phyloP scores from a whole-genome alignment of 805 yeast species.

The Metschnikowia cerradonensis region DNA sequence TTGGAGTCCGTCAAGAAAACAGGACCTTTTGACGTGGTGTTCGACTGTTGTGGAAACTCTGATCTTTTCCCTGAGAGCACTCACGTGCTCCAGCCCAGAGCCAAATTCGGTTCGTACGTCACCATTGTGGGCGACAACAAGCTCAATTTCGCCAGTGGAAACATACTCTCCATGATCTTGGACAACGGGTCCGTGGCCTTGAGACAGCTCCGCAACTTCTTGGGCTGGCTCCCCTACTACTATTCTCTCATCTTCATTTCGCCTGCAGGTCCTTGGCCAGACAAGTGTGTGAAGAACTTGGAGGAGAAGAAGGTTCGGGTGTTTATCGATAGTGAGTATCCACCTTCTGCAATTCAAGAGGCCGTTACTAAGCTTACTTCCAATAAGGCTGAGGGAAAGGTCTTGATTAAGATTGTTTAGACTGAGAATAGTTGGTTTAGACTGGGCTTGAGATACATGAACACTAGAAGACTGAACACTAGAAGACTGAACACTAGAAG shows the following conservation, averaged over 20 bases:
- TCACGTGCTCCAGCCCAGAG: conserved; percentile 42
- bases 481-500: no score
- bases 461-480: no score
- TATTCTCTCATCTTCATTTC: conserved; percentile 22
- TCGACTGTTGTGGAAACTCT: conserved; percentile 63
- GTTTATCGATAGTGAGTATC: conserved; percentile 50
- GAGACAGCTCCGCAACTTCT: conserved; percentile 12
- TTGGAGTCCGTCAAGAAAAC: conserved; percentile 30
- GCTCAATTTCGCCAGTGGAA: conserved; percentile 24
- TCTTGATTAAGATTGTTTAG: conserved; percentile 40
- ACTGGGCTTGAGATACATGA: no score
- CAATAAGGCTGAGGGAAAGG: conserved; percentile 61
- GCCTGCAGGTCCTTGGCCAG: conserved; percentile 17
- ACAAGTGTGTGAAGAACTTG: conserved; percentile 35
- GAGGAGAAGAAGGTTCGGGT: conserved; percentile 42
- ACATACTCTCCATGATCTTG: neutral
- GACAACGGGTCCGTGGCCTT: conserved; percentile 2
- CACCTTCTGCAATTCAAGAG: conserved; percentile 44
- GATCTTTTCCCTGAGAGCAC: conserved; percentile 44
- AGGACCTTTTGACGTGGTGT: conserved; percentile 52
- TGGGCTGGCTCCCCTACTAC: conserved; percentile 24
- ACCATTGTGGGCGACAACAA: conserved; percentile 57
- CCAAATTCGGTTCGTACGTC: conserved; percentile 41
- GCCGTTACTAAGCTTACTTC: conserved; percentile 49
- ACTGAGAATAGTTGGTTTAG: no score